Base-by-base conservation (phyloP, 768 basidiomycete genomes). In the Royoungia palumana region DNA sequence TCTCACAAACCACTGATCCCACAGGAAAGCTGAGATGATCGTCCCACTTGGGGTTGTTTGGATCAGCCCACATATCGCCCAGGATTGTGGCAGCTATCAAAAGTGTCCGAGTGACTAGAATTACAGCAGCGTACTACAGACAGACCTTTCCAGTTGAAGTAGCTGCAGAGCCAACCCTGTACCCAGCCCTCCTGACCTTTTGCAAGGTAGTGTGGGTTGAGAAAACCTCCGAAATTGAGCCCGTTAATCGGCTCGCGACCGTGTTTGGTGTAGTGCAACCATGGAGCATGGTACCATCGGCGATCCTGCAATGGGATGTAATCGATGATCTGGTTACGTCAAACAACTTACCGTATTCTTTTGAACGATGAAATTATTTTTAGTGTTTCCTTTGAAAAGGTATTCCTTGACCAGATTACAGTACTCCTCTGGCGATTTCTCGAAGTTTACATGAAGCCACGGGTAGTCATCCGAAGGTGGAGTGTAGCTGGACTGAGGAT, bases 211-310 rank as follows among this genome's bases (percentile, higher is more conserved):
- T 22, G 22, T 9, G 10, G 3, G 6, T 8, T 6, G 14, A 47
- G 6, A 3, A 0, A 0, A 24, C 22, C 47, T 1, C 22, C 40
- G 22, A 20, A 43, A 17, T 25, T 32, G 10, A 35, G 40, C 22
- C 47, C 47, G 11, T 19, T 47, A 6, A 47, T 20, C 6, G 40
- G 47, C 17, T 47, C 47, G n/a, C 47, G 47, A 9, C 47, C 40
- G 3, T 20, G 0, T 0, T 42, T 14, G 12, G 17, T 41, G 17
- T 32, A 35, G 40, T 47, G 47, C 30, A 47, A 34, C 46, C 46
- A 47, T 16, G 32, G n/a, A 7, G 47, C 22, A 25, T 47, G 47
- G 24, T 35, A 47, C 40, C 40, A 47, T 14, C 43, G 24, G 24
- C 24, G 24, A 8, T 25, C 5, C 24, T 25, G 24, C 24, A 25